These are phyloP conservation scores for Paraconiothyrium brasiliense DNA, from an alignment of 2,329 filamentous ascomycete genomes.

Conservation along the genomic window DNA sequence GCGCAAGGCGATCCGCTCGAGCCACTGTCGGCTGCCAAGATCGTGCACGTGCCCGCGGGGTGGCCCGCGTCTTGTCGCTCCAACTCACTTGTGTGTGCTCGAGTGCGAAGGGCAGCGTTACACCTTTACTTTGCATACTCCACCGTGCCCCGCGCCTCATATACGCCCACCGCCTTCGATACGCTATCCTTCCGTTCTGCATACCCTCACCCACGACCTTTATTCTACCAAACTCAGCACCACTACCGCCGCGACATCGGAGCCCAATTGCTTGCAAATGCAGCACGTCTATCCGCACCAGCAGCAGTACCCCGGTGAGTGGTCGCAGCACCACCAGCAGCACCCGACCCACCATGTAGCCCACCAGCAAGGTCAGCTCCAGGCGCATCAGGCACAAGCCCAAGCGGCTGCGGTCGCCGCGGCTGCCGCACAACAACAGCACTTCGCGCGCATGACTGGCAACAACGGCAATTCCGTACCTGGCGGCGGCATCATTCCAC, in stretches of 20 bases:
- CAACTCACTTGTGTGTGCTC: conserved; percentile 33
- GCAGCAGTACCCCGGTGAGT: conserved; percentile 63
- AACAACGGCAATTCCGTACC: conserved; percentile 64
- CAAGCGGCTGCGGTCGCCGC: conserved; percentile 65
- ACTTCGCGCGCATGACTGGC: conserved; percentile 78
- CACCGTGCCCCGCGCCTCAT: conserved; percentile 3
- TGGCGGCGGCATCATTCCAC: conserved; percentile 48
- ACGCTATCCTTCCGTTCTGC: conserved; percentile 4
- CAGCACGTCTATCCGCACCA: conserved; percentile 72
- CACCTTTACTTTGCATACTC: conserved; percentile 26
- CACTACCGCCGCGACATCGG: conserved; percentile 17
- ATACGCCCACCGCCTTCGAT: conserved; percentile 6
- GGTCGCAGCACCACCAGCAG: conserved; percentile 59
- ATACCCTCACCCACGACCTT: not conserved
- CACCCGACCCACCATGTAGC: conserved; percentile 52
- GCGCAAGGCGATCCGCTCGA: conserved; percentile 21
- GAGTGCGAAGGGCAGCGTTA: conserved; percentile 25
- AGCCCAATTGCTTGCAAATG: conserved; percentile 49
- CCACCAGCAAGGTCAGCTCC: conserved; percentile 49
- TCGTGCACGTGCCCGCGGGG: conserved; percentile 26
- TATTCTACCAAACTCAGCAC: conserved; percentile 16
- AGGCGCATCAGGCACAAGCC: conserved; percentile 50
- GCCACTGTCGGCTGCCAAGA: conserved; percentile 27
- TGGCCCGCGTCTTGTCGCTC: conserved; percentile 25
- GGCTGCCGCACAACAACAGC: conserved; percentile 59